These are phyloP conservation scores for Lodderomyces parapsilosis DNA, from an alignment of 1,139 yeast genomes.

Conservation along the genomic window DNA sequence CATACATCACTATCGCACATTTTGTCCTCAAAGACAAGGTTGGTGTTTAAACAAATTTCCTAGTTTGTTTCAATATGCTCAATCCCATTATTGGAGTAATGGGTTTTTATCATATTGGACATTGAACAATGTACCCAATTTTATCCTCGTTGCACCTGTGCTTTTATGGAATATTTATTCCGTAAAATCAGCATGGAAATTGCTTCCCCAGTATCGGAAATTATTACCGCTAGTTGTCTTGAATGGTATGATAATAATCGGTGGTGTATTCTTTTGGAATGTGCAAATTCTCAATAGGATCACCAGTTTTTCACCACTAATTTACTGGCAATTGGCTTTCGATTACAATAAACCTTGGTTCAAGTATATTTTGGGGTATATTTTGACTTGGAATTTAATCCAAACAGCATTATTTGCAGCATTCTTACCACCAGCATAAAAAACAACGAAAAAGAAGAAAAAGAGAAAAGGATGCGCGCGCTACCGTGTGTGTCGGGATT, in stretches of 20 bases:
- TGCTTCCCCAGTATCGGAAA: slow-evolving; percentile 34
- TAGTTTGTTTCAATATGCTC: slow-evolving; percentile 73
- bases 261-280: slow-evolving; percentile 68
- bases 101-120: slow-evolving; percentile 89
- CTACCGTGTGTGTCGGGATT: neutral
- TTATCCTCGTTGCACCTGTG: slow-evolving; percentile 74
- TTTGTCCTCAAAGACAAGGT: slow-evolving; percentile 70
- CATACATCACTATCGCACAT: slow-evolving; percentile 50
- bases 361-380: slow-evolving; percentile 34
- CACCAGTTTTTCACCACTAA: slow-evolving; percentile 71
- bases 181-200: slow-evolving; percentile 29
- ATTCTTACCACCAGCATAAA: slow-evolving; percentile 73
- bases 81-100: slow-evolving; percentile 75
- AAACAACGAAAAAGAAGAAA: too few species aligned
- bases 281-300: slow-evolving; percentile 84
- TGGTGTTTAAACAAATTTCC: slow-evolving; percentile 71
- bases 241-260: slow-evolving; percentile 40
- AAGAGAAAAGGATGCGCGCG: neutral
- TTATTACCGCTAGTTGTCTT: slow-evolving; percentile 35
- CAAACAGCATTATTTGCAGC: slow-evolving; percentile 64
- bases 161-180: slow-evolving; percentile 36
- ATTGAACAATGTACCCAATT: slow-evolving; percentile 75
- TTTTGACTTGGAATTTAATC: slow-evolving; percentile 53
- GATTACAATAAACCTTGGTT: slow-evolving; percentile 9
- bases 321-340: slow-evolving; percentile 63